phyloP scores from a whole-genome alignment of 2,329 filamentous ascomycete genomes.

The Parastagonospora avenae region DNA sequence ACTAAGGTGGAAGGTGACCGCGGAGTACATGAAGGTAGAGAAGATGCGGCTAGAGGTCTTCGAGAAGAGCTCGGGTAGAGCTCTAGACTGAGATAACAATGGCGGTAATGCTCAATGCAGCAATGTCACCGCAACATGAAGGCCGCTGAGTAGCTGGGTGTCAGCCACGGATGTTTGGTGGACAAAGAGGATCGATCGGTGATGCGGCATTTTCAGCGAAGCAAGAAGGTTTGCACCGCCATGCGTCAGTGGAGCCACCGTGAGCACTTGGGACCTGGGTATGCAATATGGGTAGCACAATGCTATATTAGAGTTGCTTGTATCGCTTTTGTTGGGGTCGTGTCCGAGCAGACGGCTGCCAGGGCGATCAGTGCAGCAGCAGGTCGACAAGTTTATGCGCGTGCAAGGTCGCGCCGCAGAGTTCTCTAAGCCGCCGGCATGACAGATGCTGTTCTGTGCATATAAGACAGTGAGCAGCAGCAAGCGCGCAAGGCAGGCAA shows the following conservation, averaged over 20 bases:
- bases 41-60: constrained; percentile 11
- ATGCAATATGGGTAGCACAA: neutral
- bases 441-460: too few relatives aligned
- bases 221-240: neutral
- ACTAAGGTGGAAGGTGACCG: constrained; percentile 14
- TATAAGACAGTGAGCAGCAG: too few relatives aligned
- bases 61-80: constrained; percentile 9
- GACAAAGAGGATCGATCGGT: neutral
- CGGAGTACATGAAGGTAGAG: constrained; percentile 12
- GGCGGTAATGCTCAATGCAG: constrained; percentile 10
- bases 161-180: constrained; percentile 2
- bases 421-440: too few relatives aligned
- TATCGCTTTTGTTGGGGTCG: too few relatives aligned
- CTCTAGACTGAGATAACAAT: constrained; percentile 2
- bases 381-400: too few relatives aligned
- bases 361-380: too few relatives aligned
- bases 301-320: too few relatives aligned
- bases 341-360: too few relatives aligned
- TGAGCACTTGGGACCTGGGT: neutral
- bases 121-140: constrained; percentile 7
- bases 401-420: too few relatives aligned
- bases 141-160: neutral
- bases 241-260: neutral
- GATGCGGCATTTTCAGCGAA: constrained; percentile 7
- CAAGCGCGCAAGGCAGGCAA: too few relatives aligned